Evolutionary conservation across 176 grass and related monocot species (phyloP), one percentile per base, ranked within the genome.

Genomic region (Zoysia pacifica): DNA sequence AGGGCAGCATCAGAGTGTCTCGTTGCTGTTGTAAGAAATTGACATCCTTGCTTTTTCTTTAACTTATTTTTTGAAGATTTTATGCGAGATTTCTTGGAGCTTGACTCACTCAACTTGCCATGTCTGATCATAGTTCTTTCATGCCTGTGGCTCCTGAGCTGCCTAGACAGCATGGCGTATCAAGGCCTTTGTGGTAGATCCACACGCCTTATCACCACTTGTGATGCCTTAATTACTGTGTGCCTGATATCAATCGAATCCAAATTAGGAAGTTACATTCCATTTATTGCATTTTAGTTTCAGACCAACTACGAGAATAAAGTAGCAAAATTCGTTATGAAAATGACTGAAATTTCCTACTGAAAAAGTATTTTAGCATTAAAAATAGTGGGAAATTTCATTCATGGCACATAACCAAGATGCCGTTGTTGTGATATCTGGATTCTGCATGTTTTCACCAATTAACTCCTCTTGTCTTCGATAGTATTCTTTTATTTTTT

Each of bases 201-300:
- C n/a, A 19, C n/a, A 59, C n/a, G 9, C 55, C n/a, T 59, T 59
- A 20, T 8, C 54, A 6, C 54, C 15, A n/a, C n/a, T 58, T 58
- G 54, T 4, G 16, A 55, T 2, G 1, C 15, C 15, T 58, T 19
- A 58, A 20, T 16, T 16, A 59, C n/a, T 20, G 20, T 59, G 20
- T 61, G 11, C 38, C 40, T 79, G 38, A 13, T 67, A 68, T 74
- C 5, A 52, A 83, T 37, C n/a, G 2, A 59, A 45, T 79, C 45
- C 62, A 68, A 12, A n/a, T n/a, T n/a, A n/a, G n/a, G n/a, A n/a
- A n/a, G n/a, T n/a, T n/a, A n/a, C n/a, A n/a, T n/a, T n/a, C n/a
- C n/a, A n/a, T n/a, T n/a, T n/a, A n/a, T n/a, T n/a, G n/a, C n/a
- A n/a, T n/a, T n/a, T n/a, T n/a, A n/a, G n/a, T n/a, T n/a, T n/a